These are phyloP conservation scores for Debaryomyces tyrocola DNA, from an alignment of 805 yeast genomes.

Conservation along the genomic window DNA sequence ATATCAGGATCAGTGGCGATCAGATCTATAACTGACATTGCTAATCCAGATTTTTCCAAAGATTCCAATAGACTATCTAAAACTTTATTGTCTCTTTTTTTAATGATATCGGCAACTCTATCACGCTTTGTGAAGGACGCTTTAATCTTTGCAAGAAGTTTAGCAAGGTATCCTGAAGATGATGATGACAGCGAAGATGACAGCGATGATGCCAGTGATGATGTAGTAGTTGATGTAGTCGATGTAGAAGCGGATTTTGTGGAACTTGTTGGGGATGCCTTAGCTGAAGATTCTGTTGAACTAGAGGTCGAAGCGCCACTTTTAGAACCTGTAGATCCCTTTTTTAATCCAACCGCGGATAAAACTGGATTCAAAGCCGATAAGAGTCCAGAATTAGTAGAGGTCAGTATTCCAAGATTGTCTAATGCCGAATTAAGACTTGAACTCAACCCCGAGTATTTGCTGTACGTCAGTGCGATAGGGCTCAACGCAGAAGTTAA, in stretches of 20 bases:
- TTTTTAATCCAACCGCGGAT: constrained; percentile 10
- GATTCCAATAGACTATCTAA: constrained; percentile 25
- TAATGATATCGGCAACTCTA: constrained; percentile 2
- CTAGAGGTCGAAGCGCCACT: neutral
- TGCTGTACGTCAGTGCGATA: constrained; percentile 7
- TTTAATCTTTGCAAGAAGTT: neutral
- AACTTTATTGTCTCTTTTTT: constrained; percentile 17
- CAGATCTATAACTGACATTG: constrained; percentile 23
- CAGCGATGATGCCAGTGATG: constrained; percentile 5
- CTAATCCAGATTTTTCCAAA: constrained; percentile 29
- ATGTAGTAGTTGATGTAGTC: neutral
- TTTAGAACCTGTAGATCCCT: neutral
- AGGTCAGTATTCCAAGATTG: neutral
- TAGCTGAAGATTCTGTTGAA: neutral
- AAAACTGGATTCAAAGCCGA: constrained; percentile 12
- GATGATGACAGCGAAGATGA: constrained; percentile 4
- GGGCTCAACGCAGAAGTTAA: constrained; percentile 10
- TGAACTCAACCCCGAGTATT: neutral
- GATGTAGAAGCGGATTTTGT: constrained; percentile 3
- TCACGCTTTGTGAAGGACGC: constrained; percentile 11
- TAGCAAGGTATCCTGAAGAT: neutral
- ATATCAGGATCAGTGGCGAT: constrained; percentile 20
- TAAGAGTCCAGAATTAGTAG: neutral
- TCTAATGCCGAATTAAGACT: neutral
- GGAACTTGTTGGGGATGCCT: neutral